Evolutionary conservation across 1,284 basidiomycete genomes (phyloP), one percentile per base, ranked within the genome.

Genomic region (Farysia itapuensis): DNA sequence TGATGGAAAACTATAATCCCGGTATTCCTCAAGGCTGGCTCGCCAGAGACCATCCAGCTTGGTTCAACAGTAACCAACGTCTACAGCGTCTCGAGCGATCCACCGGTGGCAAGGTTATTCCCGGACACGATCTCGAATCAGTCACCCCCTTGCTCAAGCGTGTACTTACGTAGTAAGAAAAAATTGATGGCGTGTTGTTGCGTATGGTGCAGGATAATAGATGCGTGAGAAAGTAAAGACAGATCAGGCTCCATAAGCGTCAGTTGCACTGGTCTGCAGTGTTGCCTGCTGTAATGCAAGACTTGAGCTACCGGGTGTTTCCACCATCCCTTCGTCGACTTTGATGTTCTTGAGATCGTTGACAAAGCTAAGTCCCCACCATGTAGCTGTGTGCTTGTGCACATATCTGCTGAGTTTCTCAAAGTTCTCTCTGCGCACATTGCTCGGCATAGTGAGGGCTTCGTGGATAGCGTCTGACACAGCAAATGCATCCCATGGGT

Each of bases 381-480:
- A 74, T 29, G 68, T 67, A 1, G 72, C 63, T 4, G 74, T 76
- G 38, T 76, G 74, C 41, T 65, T 70, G 37, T 70, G 71, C 18
- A 74, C 77, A 44, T 70, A 67, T 40, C 90, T 89, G 82, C 90
- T 93, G 58, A 98, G 81, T 79, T 98, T 98, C 61, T 86, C 82
- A 78, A 95, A 91, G 79, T 97, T 97, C 78, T 90, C 87, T 29
- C 86, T 86, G 16, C 90, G 84, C 35, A 83, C 84, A 35, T 86
- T 85, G 2, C 83, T 80, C 35, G 86, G 84, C 88, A 95, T 91
- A 2, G 89, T 93, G 50, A 98, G 85, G 0, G 94, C 91, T 74
- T 90, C 86, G 78, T 93, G 86, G 59, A 98, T 96, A 5, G 92
- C 92, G 73, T 95, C 87, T 1, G 95, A 94, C 29, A 96, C 92